Conservation (phyloP, 1,284 basidiomycete species). For the Wallemia hederae region DNA sequence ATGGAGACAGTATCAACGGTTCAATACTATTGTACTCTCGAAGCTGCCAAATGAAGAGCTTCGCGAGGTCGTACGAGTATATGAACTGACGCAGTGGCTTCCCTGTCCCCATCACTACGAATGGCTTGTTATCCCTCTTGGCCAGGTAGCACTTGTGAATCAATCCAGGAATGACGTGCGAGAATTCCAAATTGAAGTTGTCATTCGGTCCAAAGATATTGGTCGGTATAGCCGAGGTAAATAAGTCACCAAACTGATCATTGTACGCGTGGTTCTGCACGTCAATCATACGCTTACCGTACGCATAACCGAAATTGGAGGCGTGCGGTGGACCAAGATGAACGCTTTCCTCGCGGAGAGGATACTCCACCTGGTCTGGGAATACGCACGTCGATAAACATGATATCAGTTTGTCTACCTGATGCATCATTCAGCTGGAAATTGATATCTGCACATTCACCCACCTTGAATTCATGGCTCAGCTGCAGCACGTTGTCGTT, state of each 20-base stretch:
- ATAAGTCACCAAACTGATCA: slow-evolving; percentile 63
- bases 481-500: slow-evolving; percentile 64
- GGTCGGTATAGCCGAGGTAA: slow-evolving; percentile 72
- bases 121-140: slow-evolving; percentile 51
- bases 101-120: slow-evolving; percentile 53
- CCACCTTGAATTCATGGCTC: slow-evolving; percentile 27
- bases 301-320: slow-evolving; percentile 61
- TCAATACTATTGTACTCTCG: slow-evolving; percentile 63
- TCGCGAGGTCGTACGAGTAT: slow-evolving; percentile 71
- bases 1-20: slow-evolving; percentile 60
- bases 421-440: not conserved
- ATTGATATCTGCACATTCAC: not conserved
- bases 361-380: slow-evolving; percentile 58
- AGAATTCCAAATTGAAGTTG: slow-evolving; percentile 40
- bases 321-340: slow-evolving; percentile 57
- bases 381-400: slow-evolving; percentile 70
- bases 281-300: slow-evolving; percentile 76
- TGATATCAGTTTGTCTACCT: slow-evolving; percentile 40
- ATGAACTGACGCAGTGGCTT: slow-evolving; percentile 75
- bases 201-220: slow-evolving; percentile 65
- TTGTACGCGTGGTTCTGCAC: slow-evolving; percentile 75
- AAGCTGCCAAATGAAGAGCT: slow-evolving; percentile 70
- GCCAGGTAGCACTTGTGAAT: slow-evolving; percentile 68
- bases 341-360: slow-evolving; percentile 63
- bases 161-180: slow-evolving; percentile 67